These are phyloP conservation scores for Plasmodium sp. DNA, from an alignment of 169 alveolate genomes.

Conservation along the genomic window DNA sequence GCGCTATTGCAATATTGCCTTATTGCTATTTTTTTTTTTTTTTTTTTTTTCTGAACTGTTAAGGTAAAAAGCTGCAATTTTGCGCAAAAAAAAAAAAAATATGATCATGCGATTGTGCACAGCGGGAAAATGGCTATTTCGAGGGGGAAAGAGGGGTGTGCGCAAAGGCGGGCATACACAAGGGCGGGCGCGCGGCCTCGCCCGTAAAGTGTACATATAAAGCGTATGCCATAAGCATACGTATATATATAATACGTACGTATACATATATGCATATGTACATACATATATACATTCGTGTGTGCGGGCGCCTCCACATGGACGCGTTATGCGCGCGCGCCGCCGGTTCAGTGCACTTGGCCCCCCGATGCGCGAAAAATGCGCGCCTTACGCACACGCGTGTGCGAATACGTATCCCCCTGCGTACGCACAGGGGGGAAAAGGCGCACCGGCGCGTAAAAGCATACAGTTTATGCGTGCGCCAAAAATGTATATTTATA, in stretches of 20 bases:
- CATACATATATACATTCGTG: background rate
- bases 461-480: background rate
- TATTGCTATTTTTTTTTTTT: background rate
- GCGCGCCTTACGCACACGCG: background rate
- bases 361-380: background rate
- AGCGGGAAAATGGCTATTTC: slow-evolving; percentile 21
- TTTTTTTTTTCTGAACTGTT: slow-evolving; percentile 57
- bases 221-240: background rate
- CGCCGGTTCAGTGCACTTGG: background rate
- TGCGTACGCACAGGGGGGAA: background rate
- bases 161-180: slow-evolving; percentile 11
- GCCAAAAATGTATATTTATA: background rate
- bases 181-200: background rate
- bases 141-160: background rate
- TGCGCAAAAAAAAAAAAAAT: slow-evolving; percentile 62
- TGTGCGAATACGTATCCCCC: background rate
- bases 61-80: slow-evolving; percentile 30
- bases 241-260: background rate
- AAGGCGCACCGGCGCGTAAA: background rate
- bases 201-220: background rate
- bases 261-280: background rate
- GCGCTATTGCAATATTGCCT: background rate
- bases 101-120: slow-evolving; percentile 30
- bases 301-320: background rate
- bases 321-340: background rate